Evolutionary conservation across 768 basidiomycete genomes (phyloP), one percentile per base, ranked within the genome.

Genomic region (Russula lepida): DNA sequence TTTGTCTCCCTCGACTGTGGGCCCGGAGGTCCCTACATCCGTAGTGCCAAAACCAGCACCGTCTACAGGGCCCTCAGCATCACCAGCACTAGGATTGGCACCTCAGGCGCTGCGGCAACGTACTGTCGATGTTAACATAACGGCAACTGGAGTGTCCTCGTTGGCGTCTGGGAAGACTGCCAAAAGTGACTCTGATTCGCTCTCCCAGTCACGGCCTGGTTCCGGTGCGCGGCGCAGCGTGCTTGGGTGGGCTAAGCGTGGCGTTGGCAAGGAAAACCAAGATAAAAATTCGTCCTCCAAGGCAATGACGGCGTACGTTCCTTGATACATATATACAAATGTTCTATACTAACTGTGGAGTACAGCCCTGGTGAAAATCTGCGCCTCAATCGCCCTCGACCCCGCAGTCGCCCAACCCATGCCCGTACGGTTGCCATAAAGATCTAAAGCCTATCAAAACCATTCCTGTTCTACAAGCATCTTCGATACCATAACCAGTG

Each of bases 231-330:
- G 84, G 13, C 77, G 85, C n/a, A 76, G 74, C 0, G 80, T 81
- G 0, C 74, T 82, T 1, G 87, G 86, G 1, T 84, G 80, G 83
- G 73, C 83, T 44, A 89, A 88, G 73, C 80, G 83, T 37, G 82
- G 78, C 65, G 76, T 73, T 0, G 80, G 78, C 32, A 71, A 84
- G 76, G 72, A 73, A 69, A 60, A 80, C 71, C 54, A 75, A 68
- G 74, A 74, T 50, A 84, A 82, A 60, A 80, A 80, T 65, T 81
- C 32, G 54, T 54, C 73, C 59, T 69, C 74, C 68, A 69, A 76
- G 64, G 63, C 69, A 33, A 73, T 82, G 59, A 78, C 76, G 72
- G 84, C 80, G 88, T 89, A 69, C 66, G 84, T 81, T 2, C 6
- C 52, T 23, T 56, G 59, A 44, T 44, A 21, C 47, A 17, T 21